Evolutionary conservation across 176 grass and related monocot genomes (phyloP).

Genomic region (Paspalum vaginatum): DNA sequence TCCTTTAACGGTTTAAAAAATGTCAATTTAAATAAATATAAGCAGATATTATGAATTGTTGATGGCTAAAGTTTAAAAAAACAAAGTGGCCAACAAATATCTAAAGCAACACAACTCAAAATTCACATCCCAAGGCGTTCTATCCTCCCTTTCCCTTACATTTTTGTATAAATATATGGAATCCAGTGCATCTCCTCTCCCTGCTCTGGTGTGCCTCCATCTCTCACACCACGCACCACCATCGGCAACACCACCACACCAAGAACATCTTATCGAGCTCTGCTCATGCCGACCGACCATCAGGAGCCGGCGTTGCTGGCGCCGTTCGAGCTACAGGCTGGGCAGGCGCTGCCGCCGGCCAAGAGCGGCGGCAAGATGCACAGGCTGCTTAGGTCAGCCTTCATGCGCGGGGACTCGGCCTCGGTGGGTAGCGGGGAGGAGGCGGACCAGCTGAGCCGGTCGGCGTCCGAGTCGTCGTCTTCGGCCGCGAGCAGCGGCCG

Average conservation of each 20-base stretch:
- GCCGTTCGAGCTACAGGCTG: constrained; percentile 1
- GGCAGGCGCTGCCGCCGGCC: constrained; percentile 9
- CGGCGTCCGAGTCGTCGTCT: constrained; percentile 39
- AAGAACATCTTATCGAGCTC: background rate
- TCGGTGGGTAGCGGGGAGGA: constrained; percentile 29
- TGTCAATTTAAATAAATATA: too few relatives aligned
- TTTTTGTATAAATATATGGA: background rate
- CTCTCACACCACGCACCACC: background rate
- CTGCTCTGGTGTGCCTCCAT: background rate
- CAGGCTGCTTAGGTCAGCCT: constrained; percentile 63
- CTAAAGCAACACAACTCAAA: background rate
- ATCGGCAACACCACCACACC: background rate
- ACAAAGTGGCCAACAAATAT: too few relatives aligned
- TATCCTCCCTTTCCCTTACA: background rate
- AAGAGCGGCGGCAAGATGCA: constrained; percentile 48
- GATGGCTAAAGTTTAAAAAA: too few relatives aligned
- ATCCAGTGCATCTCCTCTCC: background rate
- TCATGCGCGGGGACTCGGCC: constrained; percentile 56
- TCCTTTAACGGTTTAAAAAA: too few relatives aligned
- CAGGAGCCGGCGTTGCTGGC: constrained; percentile 6
- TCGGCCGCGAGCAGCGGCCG: constrained; percentile 38
- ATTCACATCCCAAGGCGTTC: background rate
- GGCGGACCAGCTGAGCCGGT: constrained; percentile 29
- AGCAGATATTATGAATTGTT: too few relatives aligned
- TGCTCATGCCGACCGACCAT: constrained; percentile 32